phyloP scores from a whole-genome alignment of 176 grass and related monocot genomes.

The Poa pratensis region DNA sequence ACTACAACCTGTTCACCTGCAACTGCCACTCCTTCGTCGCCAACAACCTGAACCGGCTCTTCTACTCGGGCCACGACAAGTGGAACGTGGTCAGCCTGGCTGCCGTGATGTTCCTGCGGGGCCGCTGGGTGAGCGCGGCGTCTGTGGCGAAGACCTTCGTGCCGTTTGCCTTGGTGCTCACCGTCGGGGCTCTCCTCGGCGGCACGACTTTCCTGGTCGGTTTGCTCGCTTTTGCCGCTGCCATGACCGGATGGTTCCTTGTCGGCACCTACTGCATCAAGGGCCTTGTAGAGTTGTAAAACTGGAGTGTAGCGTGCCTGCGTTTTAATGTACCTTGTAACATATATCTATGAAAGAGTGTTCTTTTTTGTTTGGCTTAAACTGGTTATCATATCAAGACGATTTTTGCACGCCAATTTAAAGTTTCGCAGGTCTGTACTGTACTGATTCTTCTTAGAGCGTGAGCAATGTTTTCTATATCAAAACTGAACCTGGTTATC shows the following conservation, averaged over 20 bases:
- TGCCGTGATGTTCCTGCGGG: slow-evolving; percentile 64
- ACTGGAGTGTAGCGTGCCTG: neutral
- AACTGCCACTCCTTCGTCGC: slow-evolving; percentile 96
- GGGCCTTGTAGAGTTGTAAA: slow-evolving; percentile 75
- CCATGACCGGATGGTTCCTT: slow-evolving; percentile 76
- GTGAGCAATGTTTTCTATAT: too few relatives aligned
- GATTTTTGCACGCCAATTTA: neutral
- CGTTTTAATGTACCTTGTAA: neutral
- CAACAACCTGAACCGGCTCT: slow-evolving; percentile 80
- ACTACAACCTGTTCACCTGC: slow-evolving; percentile 92
- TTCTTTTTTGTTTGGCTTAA: neutral
- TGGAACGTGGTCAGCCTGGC: slow-evolving; percentile 94
- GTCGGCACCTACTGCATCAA: slow-evolving; percentile 89
- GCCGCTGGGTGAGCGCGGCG: slow-evolving; percentile 61
- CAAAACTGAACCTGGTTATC: too few relatives aligned
- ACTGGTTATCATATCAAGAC: neutral
- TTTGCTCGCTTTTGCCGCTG: slow-evolving; percentile 48
- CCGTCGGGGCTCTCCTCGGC: slow-evolving; percentile 56
- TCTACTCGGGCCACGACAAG: slow-evolving; percentile 60
- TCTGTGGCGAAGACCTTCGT: slow-evolving; percentile 60
- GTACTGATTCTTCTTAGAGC: neutral
- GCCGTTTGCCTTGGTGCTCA: slow-evolving; percentile 56
- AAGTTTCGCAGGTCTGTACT: neutral
- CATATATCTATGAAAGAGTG: neutral
- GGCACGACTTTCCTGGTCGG: slow-evolving; percentile 57